phyloP scores from a whole-genome alignment of 2,329 filamentous ascomycete species.

The Escovopsis sp. region DNA sequence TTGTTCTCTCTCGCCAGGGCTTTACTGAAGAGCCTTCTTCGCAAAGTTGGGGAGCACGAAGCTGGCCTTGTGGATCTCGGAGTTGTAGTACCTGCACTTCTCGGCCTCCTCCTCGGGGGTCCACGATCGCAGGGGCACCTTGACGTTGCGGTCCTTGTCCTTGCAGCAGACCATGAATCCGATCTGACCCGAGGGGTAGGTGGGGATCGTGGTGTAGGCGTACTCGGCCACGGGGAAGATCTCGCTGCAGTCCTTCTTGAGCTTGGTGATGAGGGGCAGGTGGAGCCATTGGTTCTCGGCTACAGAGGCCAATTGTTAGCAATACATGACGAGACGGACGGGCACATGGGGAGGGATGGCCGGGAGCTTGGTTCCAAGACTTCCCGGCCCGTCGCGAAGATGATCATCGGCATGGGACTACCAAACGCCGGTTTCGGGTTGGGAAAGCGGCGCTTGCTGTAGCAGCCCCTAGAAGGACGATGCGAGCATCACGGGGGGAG shows the following conservation, averaged over 20 bases:
- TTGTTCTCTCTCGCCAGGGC: background rate
- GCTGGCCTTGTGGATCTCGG: slow-evolving; percentile 87
- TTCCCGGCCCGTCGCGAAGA: background rate
- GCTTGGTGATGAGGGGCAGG: slow-evolving; percentile 78
- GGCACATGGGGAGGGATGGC: slow-evolving; percentile 11
- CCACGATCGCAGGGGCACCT: slow-evolving; percentile 71
- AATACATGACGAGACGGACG: slow-evolving; percentile 5
- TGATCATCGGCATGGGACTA: slow-evolving; percentile 17
- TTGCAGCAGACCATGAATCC: slow-evolving; percentile 99
- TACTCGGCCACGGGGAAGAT: slow-evolving; percentile 98
- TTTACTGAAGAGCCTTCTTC: slow-evolving; percentile 53
- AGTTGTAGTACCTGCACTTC: slow-evolving; percentile 93
- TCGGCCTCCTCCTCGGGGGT: slow-evolving; percentile 77
- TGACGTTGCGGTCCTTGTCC: slow-evolving; percentile 71
- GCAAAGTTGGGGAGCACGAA: slow-evolving; percentile 93
- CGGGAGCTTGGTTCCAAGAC: too few species aligned
- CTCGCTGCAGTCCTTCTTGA: slow-evolving; percentile 93
- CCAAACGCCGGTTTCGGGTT: slow-evolving; percentile 17
- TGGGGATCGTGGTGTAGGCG: slow-evolving; percentile 97
- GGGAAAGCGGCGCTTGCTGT: slow-evolving; percentile 27
- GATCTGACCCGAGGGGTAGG: slow-evolving; percentile 97
- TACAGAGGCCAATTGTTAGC: slow-evolving; percentile 23
- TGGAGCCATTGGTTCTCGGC: slow-evolving; percentile 99
- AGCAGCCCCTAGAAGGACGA: slow-evolving; percentile 18
- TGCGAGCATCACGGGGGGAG: background rate